Evolutionary conservation across 768 basidiomycete genomes (phyloP).

Genomic region (Mrakia gelida): DNA sequence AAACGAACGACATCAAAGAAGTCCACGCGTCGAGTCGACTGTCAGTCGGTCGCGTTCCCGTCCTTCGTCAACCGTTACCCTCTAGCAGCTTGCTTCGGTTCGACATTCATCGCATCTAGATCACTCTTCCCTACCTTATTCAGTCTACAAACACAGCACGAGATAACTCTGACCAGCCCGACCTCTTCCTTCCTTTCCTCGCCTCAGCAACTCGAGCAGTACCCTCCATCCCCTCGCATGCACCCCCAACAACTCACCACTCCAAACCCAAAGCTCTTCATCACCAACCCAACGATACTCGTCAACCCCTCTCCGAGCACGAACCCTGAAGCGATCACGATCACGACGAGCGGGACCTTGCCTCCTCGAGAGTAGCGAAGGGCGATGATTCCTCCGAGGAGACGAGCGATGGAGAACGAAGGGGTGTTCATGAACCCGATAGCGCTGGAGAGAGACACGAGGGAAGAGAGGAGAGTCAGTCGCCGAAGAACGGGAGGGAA

Average conservation of each 20-base stretch:
- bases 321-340: slow-evolving; percentile 90
- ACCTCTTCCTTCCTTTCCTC: background rate
- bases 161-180: too few relatives aligned
- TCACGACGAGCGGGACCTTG: slow-evolving; percentile 43
- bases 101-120: too few relatives aligned
- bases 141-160: too few relatives aligned
- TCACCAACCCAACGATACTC: slow-evolving; percentile 69
- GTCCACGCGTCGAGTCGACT: too few relatives aligned
- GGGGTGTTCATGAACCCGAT: slow-evolving; percentile 85
- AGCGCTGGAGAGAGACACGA: slow-evolving; percentile 34
- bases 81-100: too few relatives aligned
- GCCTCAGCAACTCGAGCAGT: slow-evolving; percentile 27
- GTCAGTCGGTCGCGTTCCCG: too few relatives aligned
- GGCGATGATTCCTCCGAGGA: slow-evolving; percentile 81
- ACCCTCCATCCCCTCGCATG: slow-evolving; percentile 42
- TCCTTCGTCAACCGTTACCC: too few relatives aligned
- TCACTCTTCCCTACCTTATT: too few relatives aligned
- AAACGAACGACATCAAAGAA: too few relatives aligned
- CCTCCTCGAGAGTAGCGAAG: slow-evolving; percentile 46
- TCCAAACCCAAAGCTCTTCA: slow-evolving; percentile 65
- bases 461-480: background rate
- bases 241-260: slow-evolving; percentile 86
- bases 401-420: slow-evolving; percentile 83
- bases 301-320: slow-evolving; percentile 91
- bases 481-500: background rate